phyloP scores from a whole-genome alignment of 768 basidiomycete species.

The Gymnopilus junonius region DNA sequence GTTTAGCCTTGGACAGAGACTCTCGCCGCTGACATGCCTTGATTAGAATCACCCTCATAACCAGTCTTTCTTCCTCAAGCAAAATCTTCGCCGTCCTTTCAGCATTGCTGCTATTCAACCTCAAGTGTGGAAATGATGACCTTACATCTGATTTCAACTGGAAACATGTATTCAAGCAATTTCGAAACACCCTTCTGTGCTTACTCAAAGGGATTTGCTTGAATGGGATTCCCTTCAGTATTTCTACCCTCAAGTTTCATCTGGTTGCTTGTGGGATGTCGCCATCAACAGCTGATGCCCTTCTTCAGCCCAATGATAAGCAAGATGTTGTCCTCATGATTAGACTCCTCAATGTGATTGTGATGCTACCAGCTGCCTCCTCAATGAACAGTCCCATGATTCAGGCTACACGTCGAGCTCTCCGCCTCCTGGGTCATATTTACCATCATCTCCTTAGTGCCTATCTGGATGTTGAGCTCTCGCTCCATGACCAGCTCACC shows the following conservation, averaged over 20 bases:
- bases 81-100: background rate
- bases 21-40: background rate
- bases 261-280: too few relatives aligned
- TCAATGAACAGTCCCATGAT: too few relatives aligned
- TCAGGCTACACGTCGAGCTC: conserved; percentile 19
- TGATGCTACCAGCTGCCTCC: too few relatives aligned
- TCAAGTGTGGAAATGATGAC: background rate
- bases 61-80: background rate
- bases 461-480: conserved; percentile 26
- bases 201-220: too few relatives aligned
- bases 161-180: conserved; percentile 6
- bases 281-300: too few relatives aligned
- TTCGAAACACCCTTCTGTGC: conserved; percentile 4
- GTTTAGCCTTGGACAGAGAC: conserved; percentile 1
- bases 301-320: too few relatives aligned
- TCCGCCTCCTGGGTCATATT: conserved; percentile 25
- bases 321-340: too few relatives aligned
- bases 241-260: too few relatives aligned
- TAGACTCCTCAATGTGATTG: too few relatives aligned
- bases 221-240: too few relatives aligned
- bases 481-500: conserved; percentile 32
- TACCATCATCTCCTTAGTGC: conserved; percentile 23
- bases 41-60: background rate
- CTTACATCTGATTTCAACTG: conserved; percentile 9
- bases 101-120: background rate